These are phyloP conservation scores for Colletotrichum melonis DNA, from an alignment of 2,329 filamentous ascomycete species.

Conservation along the genomic window DNA sequence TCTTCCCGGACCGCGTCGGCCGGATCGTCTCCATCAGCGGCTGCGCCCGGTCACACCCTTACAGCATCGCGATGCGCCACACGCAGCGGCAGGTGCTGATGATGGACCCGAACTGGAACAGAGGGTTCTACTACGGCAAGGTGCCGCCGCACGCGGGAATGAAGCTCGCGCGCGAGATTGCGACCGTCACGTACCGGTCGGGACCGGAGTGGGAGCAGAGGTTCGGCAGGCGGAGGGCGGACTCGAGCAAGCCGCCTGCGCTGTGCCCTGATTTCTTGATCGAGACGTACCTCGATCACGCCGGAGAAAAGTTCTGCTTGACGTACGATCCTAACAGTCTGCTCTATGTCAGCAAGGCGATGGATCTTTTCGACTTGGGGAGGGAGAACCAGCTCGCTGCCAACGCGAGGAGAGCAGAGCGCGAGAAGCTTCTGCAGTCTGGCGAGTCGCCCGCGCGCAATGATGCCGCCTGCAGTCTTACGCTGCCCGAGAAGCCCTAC, in stretches of 20 bases:
- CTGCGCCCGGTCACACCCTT: constrained; percentile 93
- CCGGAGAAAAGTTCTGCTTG: constrained; percentile 97
- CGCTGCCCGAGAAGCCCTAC: constrained; percentile 85
- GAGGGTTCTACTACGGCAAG: constrained; percentile 90
- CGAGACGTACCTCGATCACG: constrained; percentile 97
- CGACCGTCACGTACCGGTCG: constrained; percentile 95
- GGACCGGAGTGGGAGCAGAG: constrained; percentile 98
- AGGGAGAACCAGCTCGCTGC: constrained; percentile 74
- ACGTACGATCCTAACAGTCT: constrained; percentile 97
- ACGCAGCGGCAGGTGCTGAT: constrained; percentile 97
- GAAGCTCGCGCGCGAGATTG: constrained; percentile 97
- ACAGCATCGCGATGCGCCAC: constrained; percentile 98
- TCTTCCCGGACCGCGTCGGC: constrained; percentile 85
- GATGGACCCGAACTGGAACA: constrained; percentile 98
- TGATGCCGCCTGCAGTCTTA: constrained; percentile 78
- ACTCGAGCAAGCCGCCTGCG: constrained; percentile 86
- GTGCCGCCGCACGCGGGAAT: constrained; percentile 95
- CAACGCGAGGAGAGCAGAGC: constrained; percentile 69
- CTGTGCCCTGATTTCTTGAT: constrained; percentile 98
- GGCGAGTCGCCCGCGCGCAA: constrained; percentile 46
- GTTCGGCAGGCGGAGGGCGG: constrained; percentile 88
- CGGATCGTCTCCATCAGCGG: constrained; percentile 91
- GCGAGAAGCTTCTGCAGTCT: constrained; percentile 67
- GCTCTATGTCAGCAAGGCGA: constrained; percentile 96
- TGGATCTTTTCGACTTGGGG: constrained; percentile 97